These are phyloP conservation scores for Podospora sp. DNA, from an alignment of 495 filamentous ascomycete genomes.

Conservation along the genomic window DNA sequence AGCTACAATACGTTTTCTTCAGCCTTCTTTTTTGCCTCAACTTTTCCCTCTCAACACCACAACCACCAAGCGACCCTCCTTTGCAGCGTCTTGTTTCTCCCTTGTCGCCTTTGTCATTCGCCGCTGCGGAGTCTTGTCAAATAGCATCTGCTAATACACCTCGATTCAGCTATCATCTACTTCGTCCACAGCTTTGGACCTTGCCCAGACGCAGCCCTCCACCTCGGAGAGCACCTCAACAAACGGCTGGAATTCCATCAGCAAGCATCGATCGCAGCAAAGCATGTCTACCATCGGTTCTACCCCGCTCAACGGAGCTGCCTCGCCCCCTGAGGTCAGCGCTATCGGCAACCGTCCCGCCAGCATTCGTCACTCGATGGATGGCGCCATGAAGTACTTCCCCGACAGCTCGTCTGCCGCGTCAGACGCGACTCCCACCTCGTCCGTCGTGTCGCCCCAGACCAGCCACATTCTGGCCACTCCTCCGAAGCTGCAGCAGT, in stretches of 20 bases:
- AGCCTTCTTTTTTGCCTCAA: background rate
- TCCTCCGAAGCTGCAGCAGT: conserved; percentile 75
- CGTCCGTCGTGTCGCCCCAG: conserved; percentile 42
- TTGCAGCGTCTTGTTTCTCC: background rate
- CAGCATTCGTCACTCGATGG: conserved; percentile 58
- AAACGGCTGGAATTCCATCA: conserved; percentile 66
- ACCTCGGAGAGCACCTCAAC: conserved; percentile 55
- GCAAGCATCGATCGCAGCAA: conserved; percentile 79
- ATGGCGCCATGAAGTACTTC: conserved; percentile 36
- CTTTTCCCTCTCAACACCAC: background rate
- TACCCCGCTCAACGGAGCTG: conserved; percentile 35
- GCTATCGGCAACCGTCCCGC: conserved; percentile 50
- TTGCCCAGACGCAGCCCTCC: conserved; percentile 72
- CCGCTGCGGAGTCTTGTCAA: background rate
- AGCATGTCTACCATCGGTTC: conserved; percentile 71
- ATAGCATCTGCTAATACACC: conserved; percentile 19
- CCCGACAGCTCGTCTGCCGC: conserved; percentile 33
- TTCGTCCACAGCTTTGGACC: conserved; percentile 77
- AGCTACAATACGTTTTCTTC: too few species aligned
- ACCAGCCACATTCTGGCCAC: conserved; percentile 49
- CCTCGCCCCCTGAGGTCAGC: conserved; percentile 39
- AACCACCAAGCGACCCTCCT: background rate
- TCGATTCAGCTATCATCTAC: conserved; percentile 67
- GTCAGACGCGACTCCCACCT: conserved; percentile 22
- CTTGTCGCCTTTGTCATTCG: too few species aligned